A percentile compares a stretch with the other conserved stretches of the same genome.
These are phyloP conservation scores for Chlamydomonas schloesseri DNA, from an alignment of 139 green algal genomes.

Conservation along the genomic window DNA sequence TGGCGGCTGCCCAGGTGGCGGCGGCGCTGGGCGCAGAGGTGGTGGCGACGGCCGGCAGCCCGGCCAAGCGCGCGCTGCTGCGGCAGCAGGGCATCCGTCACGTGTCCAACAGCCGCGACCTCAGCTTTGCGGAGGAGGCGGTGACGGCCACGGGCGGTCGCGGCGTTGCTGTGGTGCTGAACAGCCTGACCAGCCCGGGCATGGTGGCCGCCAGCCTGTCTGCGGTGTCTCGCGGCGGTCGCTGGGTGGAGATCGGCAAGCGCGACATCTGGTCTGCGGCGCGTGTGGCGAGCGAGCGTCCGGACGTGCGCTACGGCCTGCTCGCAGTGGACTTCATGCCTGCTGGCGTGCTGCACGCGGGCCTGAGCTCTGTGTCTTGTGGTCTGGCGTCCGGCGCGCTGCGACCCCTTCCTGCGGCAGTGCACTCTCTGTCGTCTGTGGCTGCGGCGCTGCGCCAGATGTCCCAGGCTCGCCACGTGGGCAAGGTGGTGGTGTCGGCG, in stretches of 20 bases:
- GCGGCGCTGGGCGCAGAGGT: constrained; percentile 48
- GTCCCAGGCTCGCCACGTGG: constrained; percentile 80
- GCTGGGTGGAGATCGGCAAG: constrained; percentile 92
- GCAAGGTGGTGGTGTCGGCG: constrained; percentile 80
- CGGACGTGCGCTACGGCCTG: constrained; percentile 81
- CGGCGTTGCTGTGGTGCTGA: constrained; percentile 79
- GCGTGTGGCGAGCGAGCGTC: constrained; percentile 76
- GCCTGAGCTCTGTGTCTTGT: constrained; percentile 62
- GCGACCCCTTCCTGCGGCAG: constrained; percentile 47
- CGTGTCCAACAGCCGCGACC: constrained; percentile 60
- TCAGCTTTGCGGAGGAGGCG: constrained; percentile 54
- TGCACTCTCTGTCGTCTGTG: constrained; percentile 51
- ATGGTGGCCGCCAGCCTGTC: constrained; percentile 80
- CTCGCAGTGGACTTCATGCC: constrained; percentile 91
- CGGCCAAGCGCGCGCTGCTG: constrained; percentile 79
- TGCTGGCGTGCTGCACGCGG: constrained; percentile 48
- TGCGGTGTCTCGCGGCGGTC: constrained; percentile 65
- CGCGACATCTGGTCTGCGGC: constrained; percentile 83
- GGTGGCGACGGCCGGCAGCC: constrained; percentile 76
- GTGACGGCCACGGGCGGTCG: constrained; percentile 39
- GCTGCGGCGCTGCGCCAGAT: constrained; percentile 66
- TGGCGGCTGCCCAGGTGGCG: constrained; percentile 77
- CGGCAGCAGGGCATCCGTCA: constrained; percentile 59
- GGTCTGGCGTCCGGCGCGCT: constrained; percentile 53
- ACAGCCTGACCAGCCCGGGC: constrained; percentile 87